Percentiles rank a stretch among this genome's conserved stretches.
Conservation (phyloP, 371 early-diverging fungal species). For the Parasitella parasitica region DNA sequence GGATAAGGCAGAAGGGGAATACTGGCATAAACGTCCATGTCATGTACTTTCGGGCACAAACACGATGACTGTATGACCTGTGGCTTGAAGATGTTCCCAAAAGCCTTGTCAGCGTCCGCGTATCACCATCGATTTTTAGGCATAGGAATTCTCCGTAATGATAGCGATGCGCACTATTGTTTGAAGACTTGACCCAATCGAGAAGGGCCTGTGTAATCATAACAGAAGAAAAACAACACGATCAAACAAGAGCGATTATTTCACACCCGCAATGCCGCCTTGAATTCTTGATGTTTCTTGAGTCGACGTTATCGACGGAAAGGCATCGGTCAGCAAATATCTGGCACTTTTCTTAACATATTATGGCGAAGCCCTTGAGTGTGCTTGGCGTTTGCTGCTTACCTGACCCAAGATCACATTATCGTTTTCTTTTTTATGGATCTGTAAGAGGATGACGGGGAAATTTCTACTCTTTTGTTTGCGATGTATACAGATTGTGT, state of each 20-base stretch:
- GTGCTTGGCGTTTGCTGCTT: too few relatives aligned
- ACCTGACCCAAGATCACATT: too few relatives aligned
- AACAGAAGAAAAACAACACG: neutral
- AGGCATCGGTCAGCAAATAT: too few relatives aligned
- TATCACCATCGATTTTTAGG: slow-evolving; percentile 57
- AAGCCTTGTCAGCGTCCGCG: slow-evolving; percentile 40
- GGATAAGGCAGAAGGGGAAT: slow-evolving; percentile 48
- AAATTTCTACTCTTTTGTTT: neutral
- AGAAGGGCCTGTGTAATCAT: neutral
- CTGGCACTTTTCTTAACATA: too few relatives aligned
- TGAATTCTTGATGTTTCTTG: too few relatives aligned
- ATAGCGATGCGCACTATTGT: slow-evolving; percentile 45
- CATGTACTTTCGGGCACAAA: slow-evolving; percentile 48
- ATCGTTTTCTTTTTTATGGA: too few relatives aligned
- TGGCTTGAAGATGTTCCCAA: slow-evolving; percentile 39
- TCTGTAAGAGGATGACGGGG: too few relatives aligned
- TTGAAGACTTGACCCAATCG: neutral
- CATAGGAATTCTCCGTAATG: slow-evolving; percentile 48
- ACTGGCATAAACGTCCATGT: slow-evolving; percentile 34
- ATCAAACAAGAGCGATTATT: too few relatives aligned
- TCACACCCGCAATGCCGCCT: slow-evolving; percentile 29
- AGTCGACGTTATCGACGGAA: too few relatives aligned
- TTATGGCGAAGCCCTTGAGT: too few relatives aligned
- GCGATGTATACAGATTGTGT: too few relatives aligned
- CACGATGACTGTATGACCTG: slow-evolving; percentile 38